Base-by-base conservation (phyloP, 805 yeast species). In the Candida nanaspora region DNA sequence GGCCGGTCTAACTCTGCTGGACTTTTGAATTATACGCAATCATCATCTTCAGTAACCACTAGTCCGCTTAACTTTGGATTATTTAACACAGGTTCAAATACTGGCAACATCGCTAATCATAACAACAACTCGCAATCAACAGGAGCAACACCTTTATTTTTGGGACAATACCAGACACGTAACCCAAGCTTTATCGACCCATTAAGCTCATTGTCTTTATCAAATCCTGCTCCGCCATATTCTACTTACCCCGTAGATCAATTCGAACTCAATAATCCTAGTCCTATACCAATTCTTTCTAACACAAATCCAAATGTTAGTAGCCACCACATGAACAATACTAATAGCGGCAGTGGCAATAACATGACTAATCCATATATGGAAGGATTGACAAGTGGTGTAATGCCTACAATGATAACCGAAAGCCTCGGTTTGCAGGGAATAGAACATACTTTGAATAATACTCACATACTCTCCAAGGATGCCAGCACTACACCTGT, bases 1-100 rank as follows among this genome's bases (percentile, higher is more conserved):
- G 40, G 41, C 10, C 40, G 53, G 15, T 45, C 58, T 2, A 46
- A 49, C 8, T 48, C 56, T 2, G 40, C 46, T 4, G 58, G 55
- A 2, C 36, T 47, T 29, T 46, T 21, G 7, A 29, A 20, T 22
- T 14, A 16, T 22, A n/a, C n/a, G n/a, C n/a, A n/a, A n/a, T n/a
- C n/a, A n/a, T n/a, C n/a, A n/a, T 4, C 40, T 8, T n/a, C 27
- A 7, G 2, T 34, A 20, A 14, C 51, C 10, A 26, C 51, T 13
- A 45, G 55, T 6, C 52, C 58, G 3, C 33, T 52, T 28, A 50
- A 48, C 21, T 41, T 47, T 34, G 51, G 49, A 1, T 37, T 48
- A 3, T 47, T 49, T 41, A n/a, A 15, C 7, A 28, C 11, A 5
- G 15, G 25, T 3, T 9, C 15, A 4, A 35, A 28, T 27, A 15